Base-by-base conservation (phyloP, 2,329 filamentous ascomycete species). In the Dactylellina parvicollis region DNA sequence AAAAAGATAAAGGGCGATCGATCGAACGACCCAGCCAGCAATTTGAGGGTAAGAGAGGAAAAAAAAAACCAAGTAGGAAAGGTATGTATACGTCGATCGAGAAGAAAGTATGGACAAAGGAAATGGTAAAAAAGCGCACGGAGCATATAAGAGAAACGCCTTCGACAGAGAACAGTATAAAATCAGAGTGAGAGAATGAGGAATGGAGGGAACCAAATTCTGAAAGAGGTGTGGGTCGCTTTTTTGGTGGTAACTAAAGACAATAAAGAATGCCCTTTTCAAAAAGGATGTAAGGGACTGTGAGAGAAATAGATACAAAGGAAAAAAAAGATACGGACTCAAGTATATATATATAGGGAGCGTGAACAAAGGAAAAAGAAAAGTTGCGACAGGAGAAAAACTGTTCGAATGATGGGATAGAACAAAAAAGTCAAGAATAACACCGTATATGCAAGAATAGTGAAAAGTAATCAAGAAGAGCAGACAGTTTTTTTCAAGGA, bases 151-250 rank as follows among this genome's bases (percentile, higher is more conserved):
- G 69, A 16, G 16, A 60, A 73, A 76, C 73, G 46, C 54, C 64
- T 32, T 77, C 64, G 42, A 75, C 75, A 55, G 76, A 75, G 60
- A 60, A 77, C 56, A 75, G 73, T 18, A 75, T 75, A 62, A 76
- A 76, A 47, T 64, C 47, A 52, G 66, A 49, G 49, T 75, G 55
- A 57, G 62, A 57, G 36, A 22, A 30, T 56, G 42, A 50, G 30
- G 61, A 50, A 30, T 10, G 18, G 54, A 28, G n/a, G 12, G 36
- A 30, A 73, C 36, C 18, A n/a, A 36, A 59, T 52, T 38, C 54
- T 64, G 59, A 16, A 59, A 28, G 66, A 55, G 44, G 44, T 47
- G 26, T 47, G 57, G 55, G 61, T 62, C 73, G 56, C 55, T 62
- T 72, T 73, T 36, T 34, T 24, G 22, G 55, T 44, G 12, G 14